Evolutionary conservation across 2,329 filamentous ascomycete genomes (phyloP), one percentile per base, ranked within the genome.

Genomic region (Fusarium foetens): DNA sequence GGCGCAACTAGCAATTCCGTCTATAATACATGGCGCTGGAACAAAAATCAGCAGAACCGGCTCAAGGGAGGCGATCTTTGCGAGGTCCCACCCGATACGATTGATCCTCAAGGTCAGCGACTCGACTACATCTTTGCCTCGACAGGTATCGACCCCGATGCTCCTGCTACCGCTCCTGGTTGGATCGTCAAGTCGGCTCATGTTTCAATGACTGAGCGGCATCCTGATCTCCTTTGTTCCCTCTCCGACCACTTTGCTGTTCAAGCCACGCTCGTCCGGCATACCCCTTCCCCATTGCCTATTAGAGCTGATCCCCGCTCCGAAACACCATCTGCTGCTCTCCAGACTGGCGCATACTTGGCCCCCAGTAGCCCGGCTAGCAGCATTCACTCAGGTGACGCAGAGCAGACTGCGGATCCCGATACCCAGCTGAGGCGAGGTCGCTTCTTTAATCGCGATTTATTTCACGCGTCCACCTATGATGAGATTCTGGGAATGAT

Each of bases 221-320:
- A 98, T 81, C 93, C 94, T 0, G 89, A 88, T 3, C 86, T 98
- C 3, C 87, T 90, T 70, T 97, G 94, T 83, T 97, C 94, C 3
- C 86, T 98, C 31, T 98, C 94, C 75, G 95, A 99, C 79, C 96
- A 98, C 80, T 98, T 98, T 80, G 94, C 94, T 27, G 92, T 98
- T 58, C 92, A 95, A 79, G 91, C 93, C 10, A 94, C 93, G 0
- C 86, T 98, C 14, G 82, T 84, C 8, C 86, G 88, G 17, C 83
- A 86, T 72, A 79, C 79, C 4, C 76, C 81, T 35, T 68, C 78
- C 25, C 51, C 69, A 45, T 51, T 76, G 14, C 57, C 72, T 33
- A 53, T 51, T 14, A 54, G 70, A 25, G 41, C 57, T 25, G 70
- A 75, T 29, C 55, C 65, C 42, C 67, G 65, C 49, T 60, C 67